These are phyloP conservation scores for Plantago elongata DNA, from an alignment of 257 asterid genomes.

Conservation along the genomic window DNA sequence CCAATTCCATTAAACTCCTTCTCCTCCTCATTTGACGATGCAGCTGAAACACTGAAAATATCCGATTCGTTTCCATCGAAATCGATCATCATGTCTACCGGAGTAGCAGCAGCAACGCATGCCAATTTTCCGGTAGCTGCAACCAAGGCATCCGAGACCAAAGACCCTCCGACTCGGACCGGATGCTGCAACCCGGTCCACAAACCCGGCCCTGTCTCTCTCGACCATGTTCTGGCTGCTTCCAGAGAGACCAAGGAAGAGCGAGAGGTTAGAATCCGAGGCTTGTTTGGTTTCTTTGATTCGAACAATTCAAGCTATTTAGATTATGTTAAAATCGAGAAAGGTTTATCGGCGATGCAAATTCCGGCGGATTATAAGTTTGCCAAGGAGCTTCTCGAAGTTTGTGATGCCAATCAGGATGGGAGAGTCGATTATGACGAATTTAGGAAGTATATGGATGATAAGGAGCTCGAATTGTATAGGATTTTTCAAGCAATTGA, in stretches of 20 bases:
- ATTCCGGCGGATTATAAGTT: conserved; percentile 92
- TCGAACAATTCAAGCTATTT: conserved; percentile 59
- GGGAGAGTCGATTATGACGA: conserved; percentile 93
- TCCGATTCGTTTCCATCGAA: too few species aligned
- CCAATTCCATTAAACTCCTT: too few species aligned
- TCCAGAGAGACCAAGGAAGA: conserved; percentile 78
- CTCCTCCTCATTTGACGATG: too few species aligned
- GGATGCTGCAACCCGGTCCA: conserved; percentile 53
- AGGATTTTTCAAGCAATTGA: conserved; percentile 95
- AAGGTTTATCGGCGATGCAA: conserved; percentile 89
- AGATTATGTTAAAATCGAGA: conserved; percentile 64
- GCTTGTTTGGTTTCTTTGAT: conserved; percentile 78
- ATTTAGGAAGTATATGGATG: conserved; percentile 96
- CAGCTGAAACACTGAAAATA: too few species aligned
- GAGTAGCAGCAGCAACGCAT: not conserved
- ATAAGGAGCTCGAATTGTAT: conserved; percentile 90
- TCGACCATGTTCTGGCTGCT: conserved; percentile 91
- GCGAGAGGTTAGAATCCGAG: conserved; percentile 70
- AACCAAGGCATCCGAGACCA: not conserved
- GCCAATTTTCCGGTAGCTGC: not conserved
- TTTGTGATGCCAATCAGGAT: conserved; percentile 80
- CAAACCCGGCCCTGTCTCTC: conserved; percentile 74
- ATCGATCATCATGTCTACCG: not conserved
- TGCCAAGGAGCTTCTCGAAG: conserved; percentile 86
- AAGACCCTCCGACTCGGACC: not conserved